These are phyloP conservation scores for Aureobasidium sp. DNA, from an alignment of 2,329 filamentous ascomycete genomes.

Conservation along the genomic window DNA sequence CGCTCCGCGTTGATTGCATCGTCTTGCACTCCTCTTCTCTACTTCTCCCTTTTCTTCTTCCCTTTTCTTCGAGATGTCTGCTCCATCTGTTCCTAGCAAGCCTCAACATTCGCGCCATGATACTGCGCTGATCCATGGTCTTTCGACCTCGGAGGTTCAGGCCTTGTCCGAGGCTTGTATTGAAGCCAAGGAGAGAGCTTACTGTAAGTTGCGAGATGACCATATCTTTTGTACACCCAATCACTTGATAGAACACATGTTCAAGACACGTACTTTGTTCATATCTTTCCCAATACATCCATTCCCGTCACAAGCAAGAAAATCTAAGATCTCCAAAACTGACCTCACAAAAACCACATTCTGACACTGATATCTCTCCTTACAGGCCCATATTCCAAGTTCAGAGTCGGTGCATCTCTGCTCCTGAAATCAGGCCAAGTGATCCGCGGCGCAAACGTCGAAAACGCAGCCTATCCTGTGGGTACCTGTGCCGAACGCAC, in stretches of 20 bases:
- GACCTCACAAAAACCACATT: too few relatives aligned
- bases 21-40: background rate
- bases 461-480: conserved; percentile 89
- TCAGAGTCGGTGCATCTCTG: conserved; percentile 79
- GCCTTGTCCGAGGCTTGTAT: conserved; percentile 54
- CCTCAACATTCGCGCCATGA: conserved; percentile 27
- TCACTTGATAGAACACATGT: background rate
- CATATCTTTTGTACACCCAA: background rate
- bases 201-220: conserved; percentile 51
- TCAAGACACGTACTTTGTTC: too few relatives aligned
- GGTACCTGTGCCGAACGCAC: conserved; percentile 93
- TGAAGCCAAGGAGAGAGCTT: conserved; percentile 68
- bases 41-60: background rate
- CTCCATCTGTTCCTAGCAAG: conserved; percentile 19
- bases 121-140: conserved; percentile 38
- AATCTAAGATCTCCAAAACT: too few relatives aligned
- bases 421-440: conserved; percentile 49
- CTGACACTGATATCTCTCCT: background rate
- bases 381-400: conserved; percentile 73
- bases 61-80: background rate
- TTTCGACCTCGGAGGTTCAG: conserved; percentile 57
- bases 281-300: too few relatives aligned
- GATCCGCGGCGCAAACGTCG: conserved; percentile 70
- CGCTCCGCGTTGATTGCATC: background rate
- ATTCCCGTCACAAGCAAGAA: too few relatives aligned